Evolutionary conservation across 108 stramenopile species (phyloP).

Genomic region (Schizochytrium sp.): DNA sequence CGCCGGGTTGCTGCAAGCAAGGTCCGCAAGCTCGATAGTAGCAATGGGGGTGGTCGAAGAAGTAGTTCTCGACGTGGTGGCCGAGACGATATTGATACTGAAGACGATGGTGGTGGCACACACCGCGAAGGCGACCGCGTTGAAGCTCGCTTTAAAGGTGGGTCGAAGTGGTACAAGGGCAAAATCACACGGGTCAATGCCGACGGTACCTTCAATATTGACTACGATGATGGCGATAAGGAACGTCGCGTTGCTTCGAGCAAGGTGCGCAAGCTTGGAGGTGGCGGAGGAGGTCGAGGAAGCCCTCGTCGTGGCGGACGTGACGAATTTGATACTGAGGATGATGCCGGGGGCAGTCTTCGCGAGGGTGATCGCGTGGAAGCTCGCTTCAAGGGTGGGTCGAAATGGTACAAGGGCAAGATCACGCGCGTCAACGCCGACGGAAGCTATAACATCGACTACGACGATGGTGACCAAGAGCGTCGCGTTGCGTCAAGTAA

Average conservation of each 20-base stretch:
- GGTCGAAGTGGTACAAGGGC: constrained; percentile 34
- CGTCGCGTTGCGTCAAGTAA: not conserved
- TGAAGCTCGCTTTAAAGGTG: constrained; percentile 28
- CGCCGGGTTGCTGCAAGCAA: constrained; percentile 66
- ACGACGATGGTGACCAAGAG: constrained; percentile 37
- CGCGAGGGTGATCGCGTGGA: not conserved
- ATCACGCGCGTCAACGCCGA: not conserved
- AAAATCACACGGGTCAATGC: constrained; percentile 24
- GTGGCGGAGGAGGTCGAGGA: no score
- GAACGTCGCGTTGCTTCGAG: not conserved
- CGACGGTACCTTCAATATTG: constrained; percentile 45
- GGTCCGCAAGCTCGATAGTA: not conserved
- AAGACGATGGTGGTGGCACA: constrained; percentile 18
- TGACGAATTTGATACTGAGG: not conserved
- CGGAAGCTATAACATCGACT: constrained; percentile 22
- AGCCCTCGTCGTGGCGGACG: constrained; percentile 8
- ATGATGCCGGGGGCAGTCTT: not conserved
- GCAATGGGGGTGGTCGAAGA: no score
- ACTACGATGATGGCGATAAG: constrained; percentile 36
- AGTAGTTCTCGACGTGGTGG: no score
- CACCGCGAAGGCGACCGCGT: constrained; percentile 34
- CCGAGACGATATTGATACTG: no score
- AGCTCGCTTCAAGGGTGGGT: not conserved
- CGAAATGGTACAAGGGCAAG: constrained; percentile 4
- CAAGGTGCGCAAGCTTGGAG: not conserved